These are phyloP conservation scores for Heteromeles arbutifolia DNA, from an alignment of 306 rosid species.

Conservation along the genomic window DNA sequence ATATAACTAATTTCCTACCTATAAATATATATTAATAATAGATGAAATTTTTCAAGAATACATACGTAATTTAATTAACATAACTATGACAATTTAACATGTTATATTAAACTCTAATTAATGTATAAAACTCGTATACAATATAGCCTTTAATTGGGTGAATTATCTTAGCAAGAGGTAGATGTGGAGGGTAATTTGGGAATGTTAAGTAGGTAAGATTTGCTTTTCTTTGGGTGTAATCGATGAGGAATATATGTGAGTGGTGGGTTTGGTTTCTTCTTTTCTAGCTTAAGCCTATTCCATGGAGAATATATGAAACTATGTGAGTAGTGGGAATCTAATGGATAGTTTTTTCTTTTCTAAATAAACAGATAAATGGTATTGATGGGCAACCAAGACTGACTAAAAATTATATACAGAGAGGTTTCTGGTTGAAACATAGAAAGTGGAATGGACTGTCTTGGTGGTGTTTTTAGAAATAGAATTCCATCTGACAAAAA, in stretches of 20 bases:
- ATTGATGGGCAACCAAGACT: not conserved
- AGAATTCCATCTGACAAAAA: conserved; percentile 63
- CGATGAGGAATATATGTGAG: conserved; percentile 38
- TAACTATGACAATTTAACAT: not conserved
- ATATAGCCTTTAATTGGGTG: not conserved
- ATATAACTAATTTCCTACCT: not conserved
- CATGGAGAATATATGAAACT: not conserved
- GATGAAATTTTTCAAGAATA: not conserved
- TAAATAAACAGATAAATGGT: not conserved
- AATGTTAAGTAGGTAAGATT: conserved; percentile 11
- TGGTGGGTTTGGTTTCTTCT: conserved; percentile 27
- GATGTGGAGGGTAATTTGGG: not conserved
- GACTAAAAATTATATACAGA: too few relatives aligned
- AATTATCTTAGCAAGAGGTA: not conserved
- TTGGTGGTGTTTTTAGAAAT: conserved; percentile 36
- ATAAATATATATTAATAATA: not conserved
- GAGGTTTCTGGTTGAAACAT: conserved; percentile 8
- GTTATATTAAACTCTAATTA: not conserved
- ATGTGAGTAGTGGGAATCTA: not conserved
- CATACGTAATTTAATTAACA: too few relatives aligned
- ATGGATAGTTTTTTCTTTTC: not conserved
- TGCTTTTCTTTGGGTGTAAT: conserved; percentile 33
- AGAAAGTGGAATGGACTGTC: conserved; percentile 24
- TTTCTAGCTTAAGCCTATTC: conserved; percentile 21
- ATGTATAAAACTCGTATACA: too few relatives aligned